Evolutionary conservation across 2,329 filamentous ascomycete genomes (phyloP), one percentile per base, ranked within the genome.

Genomic region (Arthroderma sp.): DNA sequence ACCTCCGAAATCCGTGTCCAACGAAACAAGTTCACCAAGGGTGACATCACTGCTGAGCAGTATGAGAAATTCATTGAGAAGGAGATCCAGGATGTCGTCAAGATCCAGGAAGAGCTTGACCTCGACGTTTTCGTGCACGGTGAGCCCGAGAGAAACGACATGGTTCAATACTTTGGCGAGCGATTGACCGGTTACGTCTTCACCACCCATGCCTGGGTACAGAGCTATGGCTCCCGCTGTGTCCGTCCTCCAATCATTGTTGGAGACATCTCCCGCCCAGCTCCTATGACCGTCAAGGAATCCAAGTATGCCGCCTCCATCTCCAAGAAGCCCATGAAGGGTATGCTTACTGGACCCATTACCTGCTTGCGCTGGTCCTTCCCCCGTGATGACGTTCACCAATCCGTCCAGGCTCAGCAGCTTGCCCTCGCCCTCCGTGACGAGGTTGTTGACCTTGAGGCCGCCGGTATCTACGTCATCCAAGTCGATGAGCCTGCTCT

Each of bases 91-190:
- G 82, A 93, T 52, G 86, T 89, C 64, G 78, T 98, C 71, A 85
- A 87, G 76, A 85, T 96, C 69, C 91, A 98, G 74, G 87, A 96
- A 62, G 91, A 96, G 74, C 88, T 98, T 61, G 87, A 80, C 68
- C 82, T 98, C 45, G 91, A 98, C 59, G 91, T 98, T 67, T 86
- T 84, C 65, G 91, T 98, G 54, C 91, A 98, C 75, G 91, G 91
- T 66, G 91, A 98, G 78, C 91, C 91, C 49, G 91, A 98, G 80
- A 87, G 91, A 69, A 98, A 98, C 74, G 91, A 98, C 81, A 98
- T 98, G 91, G 91, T 98, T 44, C 91, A 98, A 73, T 98, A 95
- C 82, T 98, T 98, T 60, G 91, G 91, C 70, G 91, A 98, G 80
- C 84, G 86, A 62, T 78, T 98, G 52, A 80, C 93, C 61, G 91